Conservation (phyloP, 345 rosid species). For the Pistacia integerrima region DNA sequence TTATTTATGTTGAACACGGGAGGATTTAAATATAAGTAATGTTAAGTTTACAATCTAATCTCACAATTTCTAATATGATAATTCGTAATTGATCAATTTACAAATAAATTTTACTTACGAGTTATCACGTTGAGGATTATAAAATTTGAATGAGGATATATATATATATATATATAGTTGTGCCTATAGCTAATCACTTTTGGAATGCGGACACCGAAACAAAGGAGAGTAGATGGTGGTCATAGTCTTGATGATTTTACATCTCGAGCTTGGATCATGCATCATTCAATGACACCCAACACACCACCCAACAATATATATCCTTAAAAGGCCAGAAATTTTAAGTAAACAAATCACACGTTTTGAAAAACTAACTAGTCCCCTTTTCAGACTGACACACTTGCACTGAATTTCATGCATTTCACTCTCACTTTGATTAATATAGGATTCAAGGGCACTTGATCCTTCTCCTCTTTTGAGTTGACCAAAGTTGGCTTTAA, state of each 20-base stretch:
- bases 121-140: no score
- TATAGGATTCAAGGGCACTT: not conserved
- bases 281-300: slow-evolving; percentile 6
- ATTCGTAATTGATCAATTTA: no score
- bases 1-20: no score
- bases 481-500: not conserved
- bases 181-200: no score
- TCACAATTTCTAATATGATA: no score
- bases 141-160: no score
- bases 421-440: not conserved
- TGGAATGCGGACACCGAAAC: not conserved
- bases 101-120: no score
- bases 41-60: no score
- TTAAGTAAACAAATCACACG: not conserved
- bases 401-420: slow-evolving; percentile 46
- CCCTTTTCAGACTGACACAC: not conserved
- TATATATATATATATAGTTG: no score
- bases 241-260: not conserved
- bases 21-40: no score
- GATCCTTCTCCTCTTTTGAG: not conserved
- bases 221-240: not conserved
- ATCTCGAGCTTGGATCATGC: slow-evolving; percentile 12
- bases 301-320: not conserved
- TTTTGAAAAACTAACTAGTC: slow-evolving; percentile 1
- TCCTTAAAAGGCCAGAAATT: no score